phyloP scores from a whole-genome alignment of 1,284 basidiomycete species.

The Thelephora terrestris region DNA sequence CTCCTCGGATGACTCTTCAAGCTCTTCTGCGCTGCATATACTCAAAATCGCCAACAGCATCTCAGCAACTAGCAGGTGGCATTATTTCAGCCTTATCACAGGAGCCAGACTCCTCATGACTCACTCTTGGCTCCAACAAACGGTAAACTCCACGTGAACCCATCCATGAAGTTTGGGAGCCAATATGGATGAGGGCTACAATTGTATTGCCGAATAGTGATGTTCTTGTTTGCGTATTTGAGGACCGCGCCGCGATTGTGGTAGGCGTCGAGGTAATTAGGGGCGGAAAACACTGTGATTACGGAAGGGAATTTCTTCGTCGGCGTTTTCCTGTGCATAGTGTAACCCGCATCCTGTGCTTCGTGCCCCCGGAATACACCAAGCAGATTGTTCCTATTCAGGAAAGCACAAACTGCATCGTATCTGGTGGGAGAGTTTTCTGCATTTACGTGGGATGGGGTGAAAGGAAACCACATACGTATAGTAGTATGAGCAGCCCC shows the following conservation, averaged over 20 bases:
- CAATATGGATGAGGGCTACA: conserved; percentile 85
- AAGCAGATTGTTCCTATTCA: conserved; percentile 86
- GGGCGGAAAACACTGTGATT: conserved; percentile 94
- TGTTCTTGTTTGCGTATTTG: conserved; percentile 97
- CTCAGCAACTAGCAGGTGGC: conserved; percentile 63
- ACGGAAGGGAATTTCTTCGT: conserved; percentile 89
- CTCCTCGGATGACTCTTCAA: conserved; percentile 56
- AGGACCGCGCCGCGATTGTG: conserved; percentile 94
- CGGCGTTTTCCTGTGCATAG: conserved; percentile 91
- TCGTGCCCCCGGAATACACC: conserved; percentile 97
- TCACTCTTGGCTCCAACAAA: conserved; percentile 96
- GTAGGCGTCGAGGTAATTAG: conserved; percentile 95
- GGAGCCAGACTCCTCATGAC: conserved; percentile 19
- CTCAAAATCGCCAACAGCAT: conserved; percentile 95
- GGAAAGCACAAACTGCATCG: conserved; percentile 87
- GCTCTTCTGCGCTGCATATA: conserved; percentile 91
- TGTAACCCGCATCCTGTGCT: conserved; percentile 92
- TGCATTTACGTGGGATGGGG: neutral
- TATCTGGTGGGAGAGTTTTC: conserved; percentile 42
- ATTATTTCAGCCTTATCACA: conserved; percentile 1
- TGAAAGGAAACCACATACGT: conserved; percentile 47
- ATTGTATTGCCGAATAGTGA: conserved; percentile 95
- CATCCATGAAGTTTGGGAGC: conserved; percentile 98
- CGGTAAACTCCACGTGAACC: conserved; percentile 97
- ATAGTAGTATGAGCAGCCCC: conserved; percentile 93